Base-by-base conservation (phyloP, 2,329 filamentous ascomycete genomes). In the Endothia cerciana region DNA sequence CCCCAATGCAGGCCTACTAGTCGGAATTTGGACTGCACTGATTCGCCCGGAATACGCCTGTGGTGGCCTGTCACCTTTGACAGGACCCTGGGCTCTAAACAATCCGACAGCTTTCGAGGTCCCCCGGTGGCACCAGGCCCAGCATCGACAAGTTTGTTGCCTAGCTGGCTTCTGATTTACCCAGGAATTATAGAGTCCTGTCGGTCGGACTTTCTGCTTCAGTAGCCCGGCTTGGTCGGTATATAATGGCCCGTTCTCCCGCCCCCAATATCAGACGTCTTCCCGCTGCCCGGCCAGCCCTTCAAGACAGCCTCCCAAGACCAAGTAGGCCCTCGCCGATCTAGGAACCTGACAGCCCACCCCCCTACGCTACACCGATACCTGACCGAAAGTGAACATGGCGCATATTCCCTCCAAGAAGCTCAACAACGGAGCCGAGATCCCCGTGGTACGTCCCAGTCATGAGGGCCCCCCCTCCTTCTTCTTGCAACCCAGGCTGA, bases 391-490 rank as follows among this genome's bases (percentile, higher is more conserved):
- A 30, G 28, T 6, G 15, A 51, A 30, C 47, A 51, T 51, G 47
- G 25, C 25, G 25, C 47, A 51, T 13, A 45, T 64, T 17, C 62
- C 62, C 22, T 17, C 38, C 4, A 22, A n/a, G 11, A 53, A 60
- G 19, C 33, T 64, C 5, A 8, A 36, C 22, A 25, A 60, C 38
- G 62, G 62, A 28, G 40, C 62, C 11, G 30, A 60, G 6, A 53
- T 64, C 33, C 56, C 62, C 2, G 36, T 64, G 33, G 56, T 64
- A 60, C 3, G 62, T 64, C 15, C 11, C 19, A 3, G 15, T 5
- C 33, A 5, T 1, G 4, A 22, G 22, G 11, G 2, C 17, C 25
- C 25, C 7, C 47, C 47, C 28, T 11, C 47, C 47, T 30, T 4
- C 4, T 15, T 10, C 4, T 49, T 28, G n/a, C n/a, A 17, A 22